Evolutionary conservation across 176 grass and related monocot species (phyloP).

Genomic region (Triticum timopheevii): DNA sequence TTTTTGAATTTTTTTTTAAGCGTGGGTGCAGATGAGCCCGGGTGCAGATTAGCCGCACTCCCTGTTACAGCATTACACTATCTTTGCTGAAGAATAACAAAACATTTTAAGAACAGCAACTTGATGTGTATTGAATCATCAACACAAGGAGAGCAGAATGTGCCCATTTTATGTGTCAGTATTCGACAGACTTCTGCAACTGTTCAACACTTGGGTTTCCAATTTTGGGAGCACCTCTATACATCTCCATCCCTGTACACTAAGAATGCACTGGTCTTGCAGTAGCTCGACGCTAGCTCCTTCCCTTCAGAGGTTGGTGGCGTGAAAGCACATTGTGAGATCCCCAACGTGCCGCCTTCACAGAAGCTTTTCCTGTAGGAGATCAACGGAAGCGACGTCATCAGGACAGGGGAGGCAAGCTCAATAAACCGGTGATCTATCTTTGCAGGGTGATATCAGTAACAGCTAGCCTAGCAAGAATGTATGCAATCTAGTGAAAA

Average conservation of each 20-base stretch:
- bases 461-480: not conserved
- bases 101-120: not conserved
- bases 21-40: too few species aligned
- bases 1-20: too few species aligned
- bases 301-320: slow-evolving; percentile 72
- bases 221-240: not conserved
- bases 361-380: slow-evolving; percentile 59
- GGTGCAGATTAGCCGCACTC: too few species aligned
- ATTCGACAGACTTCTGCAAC: not conserved
- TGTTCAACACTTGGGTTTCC: not conserved
- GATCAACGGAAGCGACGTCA: not conserved
- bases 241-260: slow-evolving; percentile 60
- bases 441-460: not conserved
- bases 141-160: not conserved
- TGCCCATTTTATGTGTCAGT: not conserved
- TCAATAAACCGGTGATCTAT: not conserved
- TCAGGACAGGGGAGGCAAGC: not conserved
- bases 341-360: slow-evolving; percentile 27
- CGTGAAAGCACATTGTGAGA: slow-evolving; percentile 69
- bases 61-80: not conserved
- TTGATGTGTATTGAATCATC: not conserved
- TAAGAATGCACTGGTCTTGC: slow-evolving; percentile 63
- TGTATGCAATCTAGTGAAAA: not conserved
- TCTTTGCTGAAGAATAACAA: not conserved
- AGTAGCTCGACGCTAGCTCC: slow-evolving; percentile 59